A percentile compares a stretch with the other conserved stretches of the same genome.
phyloP scores from a whole-genome alignment of 768 basidiomycete species.

The Xerocomus potaroensis region DNA sequence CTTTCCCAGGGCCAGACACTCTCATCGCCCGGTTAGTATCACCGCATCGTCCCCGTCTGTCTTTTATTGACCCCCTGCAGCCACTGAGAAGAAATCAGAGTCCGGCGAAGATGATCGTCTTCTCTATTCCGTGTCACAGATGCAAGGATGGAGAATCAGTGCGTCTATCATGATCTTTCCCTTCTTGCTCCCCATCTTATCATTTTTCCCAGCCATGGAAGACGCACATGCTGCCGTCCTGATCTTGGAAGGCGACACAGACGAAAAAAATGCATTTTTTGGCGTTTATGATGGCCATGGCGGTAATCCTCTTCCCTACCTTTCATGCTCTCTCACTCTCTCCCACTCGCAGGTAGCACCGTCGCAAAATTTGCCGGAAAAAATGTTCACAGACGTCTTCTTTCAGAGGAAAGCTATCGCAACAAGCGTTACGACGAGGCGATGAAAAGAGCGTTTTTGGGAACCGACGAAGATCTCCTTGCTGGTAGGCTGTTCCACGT shows the following conservation, averaged over 20 bases:
- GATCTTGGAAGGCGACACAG: conserved; percentile 51
- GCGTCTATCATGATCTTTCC: conserved; percentile 35
- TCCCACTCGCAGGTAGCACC: conserved; percentile 57
- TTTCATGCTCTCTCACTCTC: background rate
- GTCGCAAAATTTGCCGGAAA: conserved; percentile 87
- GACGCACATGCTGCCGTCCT: conserved; percentile 83
- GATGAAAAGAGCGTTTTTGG: conserved; percentile 85
- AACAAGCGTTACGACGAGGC: conserved; percentile 68
- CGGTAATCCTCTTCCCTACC: conserved; percentile 45
- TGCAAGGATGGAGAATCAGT: conserved; percentile 99
- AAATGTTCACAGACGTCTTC: conserved; percentile 74
- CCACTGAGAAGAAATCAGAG: conserved; percentile 77
- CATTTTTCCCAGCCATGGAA: conserved; percentile 79
- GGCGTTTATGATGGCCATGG: conserved; percentile 99
- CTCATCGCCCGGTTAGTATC: conserved; percentile 64
- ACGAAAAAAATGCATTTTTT: conserved; percentile 73
- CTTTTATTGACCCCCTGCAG: conserved; percentile 36
- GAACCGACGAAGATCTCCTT: conserved; percentile 91
- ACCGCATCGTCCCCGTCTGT: conserved; percentile 3
- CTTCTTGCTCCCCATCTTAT: background rate
- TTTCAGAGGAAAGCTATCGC: conserved; percentile 68
- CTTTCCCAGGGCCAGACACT: conserved; percentile 76
- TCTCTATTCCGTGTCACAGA: conserved; percentile 81
- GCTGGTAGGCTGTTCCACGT: conserved; percentile 50
- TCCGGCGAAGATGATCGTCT: conserved; percentile 66